phyloP scores from a whole-genome alignment of 495 filamentous ascomycete species.

The Aspergillus olivimuriae region DNA sequence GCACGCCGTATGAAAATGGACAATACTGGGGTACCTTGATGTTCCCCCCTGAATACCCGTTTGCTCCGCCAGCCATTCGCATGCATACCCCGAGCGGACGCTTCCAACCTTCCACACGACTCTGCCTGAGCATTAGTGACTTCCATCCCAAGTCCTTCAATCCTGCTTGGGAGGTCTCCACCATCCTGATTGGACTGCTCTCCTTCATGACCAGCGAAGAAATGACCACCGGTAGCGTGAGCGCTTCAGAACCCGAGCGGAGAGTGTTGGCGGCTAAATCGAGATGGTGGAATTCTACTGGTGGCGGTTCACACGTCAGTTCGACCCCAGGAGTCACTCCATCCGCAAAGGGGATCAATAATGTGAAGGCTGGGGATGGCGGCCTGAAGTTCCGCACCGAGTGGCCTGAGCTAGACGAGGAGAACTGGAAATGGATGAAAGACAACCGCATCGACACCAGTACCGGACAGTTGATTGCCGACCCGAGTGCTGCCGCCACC shows the following conservation, averaged over 20 bases:
- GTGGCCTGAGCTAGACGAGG: conserved; percentile 84
- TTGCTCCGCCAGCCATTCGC: conserved; percentile 92
- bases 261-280: conserved; percentile 70
- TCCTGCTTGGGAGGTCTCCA: conserved; percentile 97
- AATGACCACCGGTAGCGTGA: conserved; percentile 95
- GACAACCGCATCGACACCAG: conserved; percentile 72
- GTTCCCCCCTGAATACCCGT: conserved; percentile 94
- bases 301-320: conserved; percentile 70
- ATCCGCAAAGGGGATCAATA: conserved; percentile 52
- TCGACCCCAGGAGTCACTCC: conserved; percentile 39
- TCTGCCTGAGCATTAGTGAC: conserved; percentile 92
- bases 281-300: conserved; percentile 95
- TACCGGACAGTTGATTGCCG: conserved; percentile 57
- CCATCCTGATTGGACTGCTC: conserved; percentile 88
- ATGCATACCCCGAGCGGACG: conserved; percentile 97
- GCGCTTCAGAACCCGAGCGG: conserved; percentile 70
- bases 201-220: conserved; percentile 98
- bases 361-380: conserved; percentile 78
- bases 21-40: conserved; percentile 98
- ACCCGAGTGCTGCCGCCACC: conserved; percentile 29
- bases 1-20: conserved; percentile 87
- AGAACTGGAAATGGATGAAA: conserved; percentile 92
- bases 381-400: conserved; percentile 82
- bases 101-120: conserved; percentile 85
- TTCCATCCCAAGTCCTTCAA: conserved; percentile 98